phyloP scores from a whole-genome alignment of 495 filamentous ascomycete species.

The Aspergillus asperescens region DNA sequence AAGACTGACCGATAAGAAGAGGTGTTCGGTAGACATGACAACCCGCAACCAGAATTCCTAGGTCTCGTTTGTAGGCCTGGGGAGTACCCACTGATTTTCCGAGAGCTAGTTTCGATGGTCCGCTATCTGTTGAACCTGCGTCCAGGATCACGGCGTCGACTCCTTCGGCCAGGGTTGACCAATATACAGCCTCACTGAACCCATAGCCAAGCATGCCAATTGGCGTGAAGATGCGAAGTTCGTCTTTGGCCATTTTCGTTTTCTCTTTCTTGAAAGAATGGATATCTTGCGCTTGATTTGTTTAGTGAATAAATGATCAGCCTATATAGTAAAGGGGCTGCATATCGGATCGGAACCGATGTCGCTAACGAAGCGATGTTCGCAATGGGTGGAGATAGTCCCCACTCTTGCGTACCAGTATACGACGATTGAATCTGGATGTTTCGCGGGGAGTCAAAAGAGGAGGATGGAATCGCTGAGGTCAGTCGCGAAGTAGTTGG shows the following conservation, averaged over 20 bases:
- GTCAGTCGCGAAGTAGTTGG: no score
- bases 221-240: not conserved
- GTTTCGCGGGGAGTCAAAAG: no score
- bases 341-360: not conserved
- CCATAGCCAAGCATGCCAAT: not conserved
- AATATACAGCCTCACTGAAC: not conserved
- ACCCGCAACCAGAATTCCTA: not conserved
- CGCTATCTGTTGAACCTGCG: not conserved
- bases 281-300: no score
- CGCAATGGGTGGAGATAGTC: not conserved
- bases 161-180: not conserved
- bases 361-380: not conserved
- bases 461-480: no score
- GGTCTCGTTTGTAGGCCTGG: not conserved
- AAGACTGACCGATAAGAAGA: not conserved
- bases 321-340: no score
- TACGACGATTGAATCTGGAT: no score
- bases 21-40: not conserved
- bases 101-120: not conserved
- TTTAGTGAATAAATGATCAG: no score
- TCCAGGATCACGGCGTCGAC: not conserved
- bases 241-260: not conserved
- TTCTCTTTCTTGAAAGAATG: no score
- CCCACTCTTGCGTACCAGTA: no score
- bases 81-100: not conserved